phyloP scores from a whole-genome alignment of 2,329 filamentous ascomycete species.

The Trichocomaceae sp. region DNA sequence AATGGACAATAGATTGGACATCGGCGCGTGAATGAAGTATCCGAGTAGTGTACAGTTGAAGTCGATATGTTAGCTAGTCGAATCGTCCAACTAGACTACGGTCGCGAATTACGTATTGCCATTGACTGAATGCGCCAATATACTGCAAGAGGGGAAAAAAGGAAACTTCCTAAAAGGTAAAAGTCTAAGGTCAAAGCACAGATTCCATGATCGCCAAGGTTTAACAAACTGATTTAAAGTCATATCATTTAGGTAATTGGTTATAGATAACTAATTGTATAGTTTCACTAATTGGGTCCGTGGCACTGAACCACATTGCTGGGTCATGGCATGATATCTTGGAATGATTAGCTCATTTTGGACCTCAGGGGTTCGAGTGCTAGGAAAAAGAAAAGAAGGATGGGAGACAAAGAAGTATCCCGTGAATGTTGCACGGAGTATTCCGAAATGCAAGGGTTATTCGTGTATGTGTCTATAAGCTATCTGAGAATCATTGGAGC shows the following conservation, averaged over 20 bases:
- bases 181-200: not conserved
- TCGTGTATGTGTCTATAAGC: not conserved
- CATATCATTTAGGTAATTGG: not conserved
- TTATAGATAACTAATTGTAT: not conserved
- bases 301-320: not conserved
- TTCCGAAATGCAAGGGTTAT: not conserved
- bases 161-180: not conserved
- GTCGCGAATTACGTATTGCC: too few relatives aligned
- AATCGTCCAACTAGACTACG: not conserved
- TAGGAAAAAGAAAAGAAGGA: not conserved
- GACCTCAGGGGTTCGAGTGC: not conserved
- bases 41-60: not conserved
- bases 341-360: not conserved
- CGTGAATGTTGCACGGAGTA: not conserved
- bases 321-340: not conserved
- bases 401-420: not conserved
- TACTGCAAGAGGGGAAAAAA: not conserved
- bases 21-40: not conserved
- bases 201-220: not conserved
- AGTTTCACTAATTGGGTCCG: not conserved
- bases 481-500: not conserved
- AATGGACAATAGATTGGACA: not conserved
- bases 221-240: not conserved
- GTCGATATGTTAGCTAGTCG: too few relatives aligned
- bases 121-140: conserved; percentile 1